Base-by-base conservation (phyloP, 2,329 filamentous ascomycete genomes). In the Fusarium paranaense region DNA sequence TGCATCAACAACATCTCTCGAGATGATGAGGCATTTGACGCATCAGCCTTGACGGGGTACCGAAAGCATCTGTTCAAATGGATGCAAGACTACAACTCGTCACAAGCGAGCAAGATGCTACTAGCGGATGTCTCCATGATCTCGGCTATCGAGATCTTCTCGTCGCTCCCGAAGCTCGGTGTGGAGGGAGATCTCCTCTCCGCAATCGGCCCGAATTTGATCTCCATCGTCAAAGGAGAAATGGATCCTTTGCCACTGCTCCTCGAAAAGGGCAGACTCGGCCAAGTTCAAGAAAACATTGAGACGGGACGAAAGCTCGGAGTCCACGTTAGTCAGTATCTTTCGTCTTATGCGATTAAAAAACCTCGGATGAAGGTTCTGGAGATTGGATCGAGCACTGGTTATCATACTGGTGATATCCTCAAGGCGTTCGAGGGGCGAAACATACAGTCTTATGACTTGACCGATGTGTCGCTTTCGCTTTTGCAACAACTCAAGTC, bases 141-240 rank as follows among this genome's bases (percentile, higher is more conserved):
- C 0, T 62, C 54, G 5, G 71, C 16, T 20, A 65, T 74, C 25
- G 71, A 74, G 35, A 72, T 74, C 0, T 16, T 74, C 1, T 66
- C 71, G 1, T 74, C 71, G 2, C 65, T 74, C 2, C 25, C 5
- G 7, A 32, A 62, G 1, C 35, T 74, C 27, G 58, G 71, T 0
- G 11, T 56, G 4, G 71, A 66, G 6, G 71, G 71, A 0, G 71
- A 64, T 40, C 32, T 72, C 3, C 50, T 74, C n/a, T 57, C 61
- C 1, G 61, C 47, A 4, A 62, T 74, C n/a, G 71, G 71, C 1
- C 71, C 71, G 0, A 66, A 72, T 3, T 10, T 74, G 2, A 62
- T 56, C 3, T 37, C 8, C 0, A 74, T 74, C 2, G 16, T 74
- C 0, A 37, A 69, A 3, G 64, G 50, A 2, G 58, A 14, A 0